Percentiles rank a stretch among this genome's conserved stretches.
Evolutionary conservation across 257 asterid genomes (phyloP).

Genomic region (Prunella vulgaris): DNA sequence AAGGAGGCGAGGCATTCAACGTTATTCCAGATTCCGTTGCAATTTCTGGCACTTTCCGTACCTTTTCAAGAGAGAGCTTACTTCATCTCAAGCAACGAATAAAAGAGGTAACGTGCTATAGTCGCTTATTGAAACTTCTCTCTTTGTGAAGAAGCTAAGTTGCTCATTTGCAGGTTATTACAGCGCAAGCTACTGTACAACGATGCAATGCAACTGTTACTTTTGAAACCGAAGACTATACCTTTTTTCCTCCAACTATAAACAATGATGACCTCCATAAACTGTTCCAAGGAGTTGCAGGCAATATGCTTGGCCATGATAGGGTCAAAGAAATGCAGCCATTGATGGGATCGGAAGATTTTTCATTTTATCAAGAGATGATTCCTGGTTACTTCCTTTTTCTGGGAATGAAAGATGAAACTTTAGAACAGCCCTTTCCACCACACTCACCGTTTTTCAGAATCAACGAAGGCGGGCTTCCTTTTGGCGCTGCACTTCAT

Average conservation of each 20-base stretch:
- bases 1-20: constrained; percentile 89
- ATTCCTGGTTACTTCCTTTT: constrained; percentile 80
- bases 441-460: constrained; percentile 70
- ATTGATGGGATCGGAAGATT: constrained; percentile 85
- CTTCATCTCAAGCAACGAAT: constrained; percentile 65
- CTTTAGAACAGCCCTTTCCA: constrained; percentile 29
- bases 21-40: constrained; percentile 93
- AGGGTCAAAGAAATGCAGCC: constrained; percentile 55
- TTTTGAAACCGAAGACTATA: constrained; percentile 36
- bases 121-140: not conserved
- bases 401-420: constrained; percentile 60
- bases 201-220: constrained; percentile 79
- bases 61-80: constrained; percentile 68
- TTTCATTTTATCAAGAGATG: constrained; percentile 64
- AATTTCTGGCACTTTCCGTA: constrained; percentile 90
- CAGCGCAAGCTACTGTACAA: constrained; percentile 81
- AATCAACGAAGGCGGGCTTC: constrained; percentile 66
- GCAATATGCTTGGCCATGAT: constrained; percentile 52
- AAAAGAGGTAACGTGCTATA: constrained; percentile 50
- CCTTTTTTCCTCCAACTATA: constrained; percentile 74
- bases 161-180: constrained; percentile 48
- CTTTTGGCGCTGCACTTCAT: constrained; percentile 88
- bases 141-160: constrained; percentile 1
- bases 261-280: constrained; percentile 54
- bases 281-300: constrained; percentile 52